Conservation (phyloP, 768 basidiomycete species). For the Macrocybe gigantea region DNA sequence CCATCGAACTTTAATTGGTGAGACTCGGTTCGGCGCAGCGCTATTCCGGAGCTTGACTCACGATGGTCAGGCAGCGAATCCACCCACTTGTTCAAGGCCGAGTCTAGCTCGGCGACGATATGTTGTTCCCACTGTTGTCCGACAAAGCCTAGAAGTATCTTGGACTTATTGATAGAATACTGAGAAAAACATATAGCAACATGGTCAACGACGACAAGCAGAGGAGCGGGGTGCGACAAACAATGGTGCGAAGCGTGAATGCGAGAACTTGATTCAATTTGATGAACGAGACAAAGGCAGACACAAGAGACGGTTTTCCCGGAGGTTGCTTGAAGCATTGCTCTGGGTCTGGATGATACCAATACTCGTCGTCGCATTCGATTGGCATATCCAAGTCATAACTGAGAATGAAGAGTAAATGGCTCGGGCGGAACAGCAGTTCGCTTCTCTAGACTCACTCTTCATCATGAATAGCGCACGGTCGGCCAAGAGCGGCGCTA, state of each 20-base stretch:
- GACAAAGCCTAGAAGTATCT: constrained; percentile 55
- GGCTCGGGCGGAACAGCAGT: constrained; percentile 1
- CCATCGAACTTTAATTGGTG: constrained; percentile 37
- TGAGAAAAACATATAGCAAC: constrained; percentile 22
- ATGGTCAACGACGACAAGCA: neutral
- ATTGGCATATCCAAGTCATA: constrained; percentile 69
- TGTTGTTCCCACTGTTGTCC: constrained; percentile 62
- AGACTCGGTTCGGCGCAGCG: no score
- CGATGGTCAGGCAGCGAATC: constrained; percentile 58
- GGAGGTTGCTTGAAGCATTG: constrained; percentile 67
- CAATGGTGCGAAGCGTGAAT: constrained; percentile 60
- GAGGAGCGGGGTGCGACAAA: constrained; percentile 21
- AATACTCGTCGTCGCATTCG: constrained; percentile 71
- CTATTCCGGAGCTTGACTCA: constrained; percentile 19
- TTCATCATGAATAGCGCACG: constrained; percentile 76
- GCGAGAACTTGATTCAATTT: constrained; percentile 61
- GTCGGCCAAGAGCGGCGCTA: constrained; percentile 58
- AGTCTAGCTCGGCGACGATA: constrained; percentile 67
- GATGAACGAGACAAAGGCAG: constrained; percentile 50
- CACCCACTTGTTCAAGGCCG: constrained; percentile 67
- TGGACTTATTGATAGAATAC: constrained; percentile 84
- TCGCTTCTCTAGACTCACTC: constrained; percentile 40
- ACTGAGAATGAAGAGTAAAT: constrained; percentile 25
- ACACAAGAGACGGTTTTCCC: constrained; percentile 48
- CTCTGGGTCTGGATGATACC: constrained; percentile 54